These are phyloP conservation scores for Yamadazyma siamensis DNA, from an alignment of 1,139 yeast genomes.

Conservation along the genomic window DNA sequence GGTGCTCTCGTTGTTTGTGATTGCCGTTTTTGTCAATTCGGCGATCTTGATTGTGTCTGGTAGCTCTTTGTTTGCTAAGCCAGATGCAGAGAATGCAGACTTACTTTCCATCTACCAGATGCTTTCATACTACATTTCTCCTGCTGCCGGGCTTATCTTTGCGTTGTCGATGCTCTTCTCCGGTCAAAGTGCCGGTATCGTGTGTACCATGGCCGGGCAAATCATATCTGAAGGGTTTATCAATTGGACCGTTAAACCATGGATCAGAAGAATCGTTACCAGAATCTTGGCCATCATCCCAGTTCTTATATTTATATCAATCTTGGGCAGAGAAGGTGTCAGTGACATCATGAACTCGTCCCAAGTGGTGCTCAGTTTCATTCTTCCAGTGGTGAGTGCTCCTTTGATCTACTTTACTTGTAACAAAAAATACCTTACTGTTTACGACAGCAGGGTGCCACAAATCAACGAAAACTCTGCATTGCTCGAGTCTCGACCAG, in stretches of 20 bases:
- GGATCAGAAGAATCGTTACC: constrained; percentile 70
- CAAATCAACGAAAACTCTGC: constrained; percentile 17
- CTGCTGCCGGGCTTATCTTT: constrained; percentile 73
- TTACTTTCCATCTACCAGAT: constrained; percentile 65
- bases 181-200: constrained; percentile 81
- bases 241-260: constrained; percentile 70
- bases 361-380: constrained; percentile 67
- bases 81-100: constrained; percentile 70
- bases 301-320: constrained; percentile 58
- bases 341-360: constrained; percentile 68
- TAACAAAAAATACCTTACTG: constrained; percentile 55
- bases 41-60: constrained; percentile 78
- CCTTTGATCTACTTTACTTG: constrained; percentile 73
- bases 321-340: constrained; percentile 68
- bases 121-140: constrained; percentile 55
- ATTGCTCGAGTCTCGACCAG: constrained; percentile 11
- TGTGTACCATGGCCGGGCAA: constrained; percentile 83
- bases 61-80: constrained; percentile 61
- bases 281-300: constrained; percentile 72
- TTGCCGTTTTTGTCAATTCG: constrained; percentile 76
- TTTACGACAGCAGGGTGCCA: constrained; percentile 23
- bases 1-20: constrained; percentile 61
- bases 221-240: constrained; percentile 82
- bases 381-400: constrained; percentile 72
- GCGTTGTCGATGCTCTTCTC: constrained; percentile 72